Conservation (phyloP, 2,329 filamentous ascomycete genomes). For the Hymenoscyphus infarciens region DNA sequence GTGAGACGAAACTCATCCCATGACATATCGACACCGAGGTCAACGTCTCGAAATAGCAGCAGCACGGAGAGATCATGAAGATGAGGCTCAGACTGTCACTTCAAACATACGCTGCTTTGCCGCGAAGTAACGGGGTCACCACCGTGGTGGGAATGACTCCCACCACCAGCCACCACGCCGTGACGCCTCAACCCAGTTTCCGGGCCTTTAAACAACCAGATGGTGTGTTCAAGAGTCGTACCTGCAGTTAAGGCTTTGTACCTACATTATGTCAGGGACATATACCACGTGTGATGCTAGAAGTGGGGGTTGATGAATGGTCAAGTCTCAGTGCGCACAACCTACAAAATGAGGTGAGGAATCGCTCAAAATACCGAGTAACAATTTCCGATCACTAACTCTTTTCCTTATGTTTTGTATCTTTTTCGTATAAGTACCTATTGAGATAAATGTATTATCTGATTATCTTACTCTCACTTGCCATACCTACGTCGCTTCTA, state of each 20-base stretch:
- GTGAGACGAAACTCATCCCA: not conserved
- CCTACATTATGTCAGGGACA: not conserved
- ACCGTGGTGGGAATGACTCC: not conserved
- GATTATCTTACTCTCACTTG: too few species aligned
- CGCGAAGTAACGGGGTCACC: not conserved
- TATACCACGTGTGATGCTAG: not conserved
- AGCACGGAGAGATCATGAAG: not conserved
- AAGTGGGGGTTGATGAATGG: not conserved
- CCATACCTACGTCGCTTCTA: too few species aligned
- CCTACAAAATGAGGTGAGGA: too few species aligned
- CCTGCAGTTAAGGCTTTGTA: not conserved
- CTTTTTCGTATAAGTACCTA: too few species aligned
- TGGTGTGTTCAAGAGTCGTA: not conserved
- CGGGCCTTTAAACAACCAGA: not conserved
- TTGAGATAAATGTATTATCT: too few species aligned
- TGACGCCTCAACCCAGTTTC: not conserved
- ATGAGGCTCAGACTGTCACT: conserved; percentile 3
- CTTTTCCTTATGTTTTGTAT: too few species aligned
- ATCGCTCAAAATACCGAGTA: too few species aligned
- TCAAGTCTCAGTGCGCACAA: too few species aligned
- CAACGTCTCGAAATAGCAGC: not conserved
- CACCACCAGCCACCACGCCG: not conserved
- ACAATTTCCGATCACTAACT: too few species aligned
- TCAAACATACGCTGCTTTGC: not conserved
- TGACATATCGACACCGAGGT: not conserved